Conservation (phyloP, 1,284 basidiomycete genomes). For the Volvariella surrecta region DNA sequence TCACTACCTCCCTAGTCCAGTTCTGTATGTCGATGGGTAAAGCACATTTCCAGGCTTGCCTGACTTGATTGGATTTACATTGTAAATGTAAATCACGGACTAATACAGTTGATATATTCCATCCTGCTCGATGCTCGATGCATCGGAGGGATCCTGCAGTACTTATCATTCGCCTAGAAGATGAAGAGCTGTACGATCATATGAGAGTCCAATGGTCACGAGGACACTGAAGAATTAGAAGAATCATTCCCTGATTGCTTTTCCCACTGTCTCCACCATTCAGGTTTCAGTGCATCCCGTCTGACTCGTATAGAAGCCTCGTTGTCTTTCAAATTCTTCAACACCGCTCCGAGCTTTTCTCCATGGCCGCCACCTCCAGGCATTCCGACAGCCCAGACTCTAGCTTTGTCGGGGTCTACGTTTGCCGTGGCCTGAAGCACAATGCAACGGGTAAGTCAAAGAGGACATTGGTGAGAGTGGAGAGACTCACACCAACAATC, state of each 20-base stretch:
- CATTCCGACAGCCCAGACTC: background rate
- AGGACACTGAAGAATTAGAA: too few species aligned
- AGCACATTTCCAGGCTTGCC: too few species aligned
- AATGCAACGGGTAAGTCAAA: background rate
- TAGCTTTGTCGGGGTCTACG: background rate
- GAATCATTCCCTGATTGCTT: background rate
- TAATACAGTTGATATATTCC: slow-evolving; percentile 6
- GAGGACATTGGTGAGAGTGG: too few species aligned
- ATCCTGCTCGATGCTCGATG: slow-evolving; percentile 48
- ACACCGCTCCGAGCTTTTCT: too few species aligned
- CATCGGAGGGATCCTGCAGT: slow-evolving; percentile 41
- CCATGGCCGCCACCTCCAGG: background rate
- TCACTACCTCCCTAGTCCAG: too few species aligned
- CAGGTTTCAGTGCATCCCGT: slow-evolving; percentile 16
- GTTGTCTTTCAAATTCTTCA: slow-evolving; percentile 9
- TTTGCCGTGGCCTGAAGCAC: background rate
- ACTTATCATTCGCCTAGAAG: slow-evolving; percentile 35
- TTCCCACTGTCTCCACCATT: slow-evolving; percentile 27
- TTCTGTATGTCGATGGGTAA: too few species aligned
- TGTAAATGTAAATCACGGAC: too few species aligned
- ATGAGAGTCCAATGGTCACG: too few species aligned
- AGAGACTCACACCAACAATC: slow-evolving; percentile 17
- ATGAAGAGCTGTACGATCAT: background rate
- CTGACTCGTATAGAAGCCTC: slow-evolving; percentile 12
- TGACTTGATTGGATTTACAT: too few species aligned